A percentile compares a stretch with the other conserved stretches of the same genome.
phyloP scores from a whole-genome alignment of 768 basidiomycete species.

The Suillus subaureus region DNA sequence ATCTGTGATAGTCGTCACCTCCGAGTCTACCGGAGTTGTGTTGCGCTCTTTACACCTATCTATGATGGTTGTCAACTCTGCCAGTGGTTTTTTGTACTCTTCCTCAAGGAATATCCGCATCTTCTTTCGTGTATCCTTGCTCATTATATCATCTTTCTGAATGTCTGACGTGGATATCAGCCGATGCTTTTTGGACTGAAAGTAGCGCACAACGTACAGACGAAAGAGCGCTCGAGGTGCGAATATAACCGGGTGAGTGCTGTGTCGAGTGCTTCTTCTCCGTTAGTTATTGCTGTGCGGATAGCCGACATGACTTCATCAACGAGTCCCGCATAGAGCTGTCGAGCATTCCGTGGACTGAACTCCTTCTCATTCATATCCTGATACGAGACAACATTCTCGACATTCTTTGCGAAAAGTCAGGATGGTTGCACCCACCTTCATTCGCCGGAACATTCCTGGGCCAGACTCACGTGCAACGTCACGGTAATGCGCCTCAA shows the following conservation, averaged over 20 bases:
- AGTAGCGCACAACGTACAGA: neutral
- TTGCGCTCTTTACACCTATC: neutral
- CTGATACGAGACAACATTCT: neutral
- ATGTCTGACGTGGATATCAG: neutral
- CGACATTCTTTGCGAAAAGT: neutral
- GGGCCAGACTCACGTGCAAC: neutral
- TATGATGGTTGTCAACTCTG: neutral
- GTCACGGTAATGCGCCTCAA: neutral
- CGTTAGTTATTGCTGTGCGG: neutral
- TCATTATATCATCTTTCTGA: neutral
- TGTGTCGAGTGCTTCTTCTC: neutral
- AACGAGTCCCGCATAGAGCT: neutral
- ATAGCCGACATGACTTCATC: neutral
- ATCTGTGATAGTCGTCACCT: neutral
- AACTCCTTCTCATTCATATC: neutral
- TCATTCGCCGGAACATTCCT: slow-evolving; percentile 9
- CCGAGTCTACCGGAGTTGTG: neutral
- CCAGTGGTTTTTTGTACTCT: neutral
- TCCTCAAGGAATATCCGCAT: neutral
- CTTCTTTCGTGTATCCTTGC: neutral
- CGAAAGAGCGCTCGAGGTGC: neutral
- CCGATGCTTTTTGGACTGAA: neutral
- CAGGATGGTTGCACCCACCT: neutral
- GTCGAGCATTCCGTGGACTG: neutral
- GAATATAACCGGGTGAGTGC: neutral